These are phyloP conservation scores for Psilocybe cyanescens DNA, from an alignment of 768 basidiomycete species.

Conservation along the genomic window DNA sequence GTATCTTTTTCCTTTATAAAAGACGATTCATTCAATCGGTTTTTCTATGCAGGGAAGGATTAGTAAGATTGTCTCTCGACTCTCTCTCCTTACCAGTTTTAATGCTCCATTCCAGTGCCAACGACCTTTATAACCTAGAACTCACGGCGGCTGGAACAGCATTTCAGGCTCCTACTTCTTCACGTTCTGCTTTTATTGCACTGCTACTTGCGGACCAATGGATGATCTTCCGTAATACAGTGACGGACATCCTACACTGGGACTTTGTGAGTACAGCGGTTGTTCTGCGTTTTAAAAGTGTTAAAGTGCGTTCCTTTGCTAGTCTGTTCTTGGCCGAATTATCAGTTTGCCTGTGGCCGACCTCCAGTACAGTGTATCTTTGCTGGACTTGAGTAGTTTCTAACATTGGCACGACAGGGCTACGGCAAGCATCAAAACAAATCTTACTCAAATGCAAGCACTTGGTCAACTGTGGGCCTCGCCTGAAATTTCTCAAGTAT, in stretches of 20 bases:
- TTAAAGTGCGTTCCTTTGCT: slow-evolving; percentile 5
- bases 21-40: neutral
- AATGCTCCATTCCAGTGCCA: slow-evolving; percentile 39
- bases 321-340: slow-evolving; percentile 67
- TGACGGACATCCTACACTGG: slow-evolving; percentile 64
- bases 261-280: slow-evolving; percentile 55
- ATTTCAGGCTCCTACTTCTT: slow-evolving; percentile 45
- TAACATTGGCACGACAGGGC: slow-evolving; percentile 46
- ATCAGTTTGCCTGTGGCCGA: slow-evolving; percentile 63
- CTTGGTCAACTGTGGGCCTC: slow-evolving; percentile 57
- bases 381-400: neutral
- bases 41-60: slow-evolving; percentile 37
- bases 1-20: slow-evolving; percentile 13
- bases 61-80: slow-evolving; percentile 31
- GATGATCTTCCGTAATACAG: slow-evolving; percentile 68
- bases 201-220: slow-evolving; percentile 61
- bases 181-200: slow-evolving; percentile 51
- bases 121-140: slow-evolving; percentile 63
- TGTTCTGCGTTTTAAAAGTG: too few relatives aligned
- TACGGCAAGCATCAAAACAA: slow-evolving; percentile 53
- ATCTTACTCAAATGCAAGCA: slow-evolving; percentile 49
- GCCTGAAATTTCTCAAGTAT: slow-evolving; percentile 35
- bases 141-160: slow-evolving; percentile 61
- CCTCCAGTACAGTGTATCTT: slow-evolving; percentile 33
- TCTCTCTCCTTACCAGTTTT: neutral